Conservation (phyloP, 306 rosid species). For the Myrica gale region DNA sequence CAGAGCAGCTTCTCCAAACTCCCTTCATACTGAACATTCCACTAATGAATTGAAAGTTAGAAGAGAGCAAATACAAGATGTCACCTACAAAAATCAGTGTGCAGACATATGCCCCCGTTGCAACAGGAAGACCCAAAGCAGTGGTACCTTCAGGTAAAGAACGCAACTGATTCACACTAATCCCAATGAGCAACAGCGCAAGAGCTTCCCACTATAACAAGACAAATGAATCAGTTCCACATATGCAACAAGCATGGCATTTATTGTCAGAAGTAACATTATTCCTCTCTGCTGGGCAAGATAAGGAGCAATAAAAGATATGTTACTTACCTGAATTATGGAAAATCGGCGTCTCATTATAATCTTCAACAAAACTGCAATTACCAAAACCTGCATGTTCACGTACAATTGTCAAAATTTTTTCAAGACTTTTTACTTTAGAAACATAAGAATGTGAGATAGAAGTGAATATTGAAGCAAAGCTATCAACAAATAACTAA, state of each 20-base stretch:
- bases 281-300: conserved; percentile 8
- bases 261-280: background rate
- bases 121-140: conserved; percentile 69
- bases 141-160: conserved; percentile 76
- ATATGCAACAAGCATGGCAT: background rate
- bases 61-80: conserved; percentile 13
- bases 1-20: conserved; percentile 5
- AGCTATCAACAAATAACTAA: background rate
- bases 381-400: conserved; percentile 87
- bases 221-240: conserved; percentile 23
- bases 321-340: conserved; percentile 73
- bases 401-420: conserved; percentile 24
- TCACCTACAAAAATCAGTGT: conserved; percentile 80
- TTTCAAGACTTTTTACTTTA: background rate
- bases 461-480: background rate
- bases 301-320: conserved; percentile 10
- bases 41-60: background rate
- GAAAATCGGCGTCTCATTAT: conserved; percentile 95
- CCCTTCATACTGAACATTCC: background rate
- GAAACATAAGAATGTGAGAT: background rate
- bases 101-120: conserved; percentile 78
- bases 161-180: conserved; percentile 88
- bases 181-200: conserved; percentile 90
- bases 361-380: conserved; percentile 86
- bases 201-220: conserved; percentile 96